Evolutionary conservation across 768 basidiomycete species (phyloP), one percentile per base, ranked within the genome.

Genomic region (Xerocomellus dryophilus): DNA sequence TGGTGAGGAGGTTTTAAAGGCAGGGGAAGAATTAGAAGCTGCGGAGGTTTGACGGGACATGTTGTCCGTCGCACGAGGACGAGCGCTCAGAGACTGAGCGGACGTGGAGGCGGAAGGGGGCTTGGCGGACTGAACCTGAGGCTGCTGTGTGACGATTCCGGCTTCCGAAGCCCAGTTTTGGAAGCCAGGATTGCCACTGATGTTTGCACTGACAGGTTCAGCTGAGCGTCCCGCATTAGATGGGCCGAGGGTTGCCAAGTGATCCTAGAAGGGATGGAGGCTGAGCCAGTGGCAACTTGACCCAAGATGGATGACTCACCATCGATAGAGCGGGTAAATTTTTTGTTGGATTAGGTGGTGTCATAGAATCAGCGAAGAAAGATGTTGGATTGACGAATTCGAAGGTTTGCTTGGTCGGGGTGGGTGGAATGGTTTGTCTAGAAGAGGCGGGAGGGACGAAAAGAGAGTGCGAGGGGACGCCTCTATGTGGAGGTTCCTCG

Each of bases 111-210:
- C 20, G 5, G 49, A 2, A 10, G 44, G 23, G 39, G 53, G 50
- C 31, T 58, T 65, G 1, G 54, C 20, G 18, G 55, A 20, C 32
- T 39, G 63, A 5, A 31, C 47, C 40, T 50, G 64, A 38, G 56
- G 53, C 4, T 52, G 66, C 43, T 61, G 66, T 18, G 59, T 27
- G 32, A 61, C 35, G 25, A 70, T 61, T 32, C 62, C 62, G 50
- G 36, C 70, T 62, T 70, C 69, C 18, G 68, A 70, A 20, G 66
- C 68, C 69, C 69, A 70, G 43, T 47, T 51, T 46, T 71, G 68
- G 68, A 66, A 70, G 35, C 68, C n/a, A n/a, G n/a, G n/a, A n/a
- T n/a, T n/a, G n/a, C n/a, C 60, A 44, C 46, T 38, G 15, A 57
- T 31, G 47, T 20, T 51, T 3, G 58, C 56, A 23, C 50, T 59